Conservation (phyloP, 495 filamentous ascomycete species). For the Entonaema liquescens region DNA sequence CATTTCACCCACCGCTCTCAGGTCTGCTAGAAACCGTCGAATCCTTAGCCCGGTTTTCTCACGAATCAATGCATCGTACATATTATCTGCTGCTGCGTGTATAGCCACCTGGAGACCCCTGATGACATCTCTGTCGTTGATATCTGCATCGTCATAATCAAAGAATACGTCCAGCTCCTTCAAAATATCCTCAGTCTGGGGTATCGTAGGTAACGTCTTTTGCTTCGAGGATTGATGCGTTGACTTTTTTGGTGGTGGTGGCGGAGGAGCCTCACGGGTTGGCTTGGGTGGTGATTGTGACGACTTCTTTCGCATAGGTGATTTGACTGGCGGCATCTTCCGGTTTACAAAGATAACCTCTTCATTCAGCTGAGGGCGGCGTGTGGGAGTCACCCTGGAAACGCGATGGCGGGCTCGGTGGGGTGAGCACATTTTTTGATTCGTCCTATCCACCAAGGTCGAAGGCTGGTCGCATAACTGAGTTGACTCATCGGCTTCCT, state of each 20-base stretch:
- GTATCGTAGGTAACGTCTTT: constrained; percentile 29
- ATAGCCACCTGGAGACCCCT: constrained; percentile 59
- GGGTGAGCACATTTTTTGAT: constrained; percentile 15
- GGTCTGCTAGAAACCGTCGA: constrained; percentile 56
- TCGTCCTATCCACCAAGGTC: constrained; percentile 27
- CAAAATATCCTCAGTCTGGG: constrained; percentile 29
- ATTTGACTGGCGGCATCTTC: constrained; percentile 33
- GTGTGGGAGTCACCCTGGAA: constrained; percentile 11
- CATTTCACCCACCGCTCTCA: constrained; percentile 54
- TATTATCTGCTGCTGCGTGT: constrained; percentile 57
- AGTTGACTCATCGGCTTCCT: constrained; percentile 12
- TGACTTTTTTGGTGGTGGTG: neutral
- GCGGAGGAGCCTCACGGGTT: constrained; percentile 2
- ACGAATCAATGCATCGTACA: constrained; percentile 55
- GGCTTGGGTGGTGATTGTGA: constrained; percentile 19
- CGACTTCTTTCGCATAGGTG: constrained; percentile 18
- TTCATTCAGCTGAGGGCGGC: constrained; percentile 23
- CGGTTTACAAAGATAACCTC: constrained; percentile 36
- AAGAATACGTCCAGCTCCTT: constrained; percentile 42
- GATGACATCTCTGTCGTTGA: constrained; percentile 55
- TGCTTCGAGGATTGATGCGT: neutral
- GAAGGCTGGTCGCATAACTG: constrained; percentile 8
- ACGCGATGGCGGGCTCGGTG: constrained; percentile 1
- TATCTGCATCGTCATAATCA: constrained; percentile 46
- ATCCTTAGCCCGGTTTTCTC: constrained; percentile 56